Percentiles rank a stretch among this genome's conserved stretches.
These are phyloP conservation scores for Cladosporium sp. DNA, from an alignment of 2,329 filamentous ascomycete species.

Conservation along the genomic window DNA sequence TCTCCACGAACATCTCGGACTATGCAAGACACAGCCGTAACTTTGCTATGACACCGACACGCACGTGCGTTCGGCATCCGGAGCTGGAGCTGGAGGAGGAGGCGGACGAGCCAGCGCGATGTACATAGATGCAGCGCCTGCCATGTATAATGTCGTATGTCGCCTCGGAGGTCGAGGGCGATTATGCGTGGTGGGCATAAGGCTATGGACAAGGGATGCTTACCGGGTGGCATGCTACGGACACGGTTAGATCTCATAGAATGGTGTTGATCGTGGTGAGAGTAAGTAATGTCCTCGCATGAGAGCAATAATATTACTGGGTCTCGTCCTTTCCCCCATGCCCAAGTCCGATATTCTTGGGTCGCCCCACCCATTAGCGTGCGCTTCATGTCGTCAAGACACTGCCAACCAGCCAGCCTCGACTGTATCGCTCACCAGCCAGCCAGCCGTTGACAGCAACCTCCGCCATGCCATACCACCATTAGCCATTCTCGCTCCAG, in stretches of 20 bases:
- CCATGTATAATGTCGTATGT: not conserved
- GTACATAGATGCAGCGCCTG: no score
- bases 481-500: not conserved
- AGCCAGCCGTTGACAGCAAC: not conserved
- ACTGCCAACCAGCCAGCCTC: not conserved
- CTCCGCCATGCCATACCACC: constrained; percentile 6
- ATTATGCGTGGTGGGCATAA: not conserved
- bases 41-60: constrained; percentile 2
- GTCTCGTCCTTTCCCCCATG: not conserved
- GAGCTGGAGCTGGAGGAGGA: not conserved
- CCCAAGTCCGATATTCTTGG: not conserved
- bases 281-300: no score
- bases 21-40: not conserved
- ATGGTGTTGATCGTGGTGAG: not conserved
- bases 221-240: no score
- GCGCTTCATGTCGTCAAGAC: constrained; percentile 12
- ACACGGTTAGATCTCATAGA: not conserved
- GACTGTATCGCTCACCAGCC: not conserved
- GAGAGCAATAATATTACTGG: not conserved
- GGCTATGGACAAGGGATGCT: constrained; percentile 5
- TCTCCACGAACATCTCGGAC: not conserved
- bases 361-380: constrained; percentile 8
- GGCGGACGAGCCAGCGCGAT: not conserved
- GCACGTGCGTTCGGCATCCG: constrained; percentile 10
- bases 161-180: not conserved